Evolutionary conservation across 2,329 filamentous ascomycete species (phyloP), one percentile per base, ranked within the genome.

Genomic region (Alternaria sp.): DNA sequence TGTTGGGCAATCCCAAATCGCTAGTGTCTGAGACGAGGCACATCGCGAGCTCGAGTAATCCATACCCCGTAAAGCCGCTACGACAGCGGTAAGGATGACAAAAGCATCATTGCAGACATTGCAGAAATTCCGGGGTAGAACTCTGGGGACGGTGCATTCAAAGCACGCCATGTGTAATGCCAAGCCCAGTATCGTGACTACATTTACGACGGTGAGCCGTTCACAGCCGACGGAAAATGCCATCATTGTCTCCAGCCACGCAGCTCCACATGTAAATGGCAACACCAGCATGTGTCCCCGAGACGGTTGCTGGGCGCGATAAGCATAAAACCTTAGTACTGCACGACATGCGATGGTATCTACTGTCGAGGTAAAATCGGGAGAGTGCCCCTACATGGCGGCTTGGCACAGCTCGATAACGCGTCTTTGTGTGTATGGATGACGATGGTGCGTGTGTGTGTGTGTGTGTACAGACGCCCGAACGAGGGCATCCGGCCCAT

Each of bases 121-220:
- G 31, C 29, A 37, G 45, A 45, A 42, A 44, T 44, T 36, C 56
- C 36, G 56, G 56, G 56, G 56, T 58, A 58, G 42, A 44, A 49
- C 45, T 51, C 51, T 17, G 51, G 51, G 51, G 54, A 45, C 34
- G 29, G 34, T 39, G 41, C 51, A 29, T 39, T 10, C 21, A 51
- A 45, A 29, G 21, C 26, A 23, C 56, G 56, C 56, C 39, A 58
- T 58, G 52, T 49, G 51, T 58, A 58, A 58, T 58, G 56, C 56
- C 56, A 58, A 58, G 56, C 51, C 45, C 26, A n/a, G 29, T 10
- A 28, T 9, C 3, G 34, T 17, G 31, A 54, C 24, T 54, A 17
- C 29, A 36, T 39, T 46, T 34, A n/a, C 34, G 26, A 17, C 33
- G 48, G 17, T 45, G 34, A 17, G 8, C 26, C 39, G 31, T 42